Base-by-base conservation (phyloP, 306 rosid genomes). In the Casuarina cunninghamiana region DNA sequence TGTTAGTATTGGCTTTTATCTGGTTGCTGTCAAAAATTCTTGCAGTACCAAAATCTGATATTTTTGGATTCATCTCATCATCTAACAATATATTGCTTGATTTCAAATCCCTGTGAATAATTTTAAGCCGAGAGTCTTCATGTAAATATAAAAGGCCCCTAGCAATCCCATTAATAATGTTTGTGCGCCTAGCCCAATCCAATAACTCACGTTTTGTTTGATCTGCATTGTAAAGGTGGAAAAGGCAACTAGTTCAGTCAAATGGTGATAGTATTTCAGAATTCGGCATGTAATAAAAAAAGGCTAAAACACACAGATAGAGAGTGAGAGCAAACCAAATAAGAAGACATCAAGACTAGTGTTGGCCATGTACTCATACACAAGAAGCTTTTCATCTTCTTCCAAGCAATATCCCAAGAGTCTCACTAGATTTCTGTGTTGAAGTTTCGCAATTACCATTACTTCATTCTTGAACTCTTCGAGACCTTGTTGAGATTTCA, bases 291-390 rank as follows among this genome's bases (percentile, higher is more conserved):
- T 26, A 26, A 54, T 5, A 17, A 21, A 54, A 5, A 13, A 44
- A 38, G 4, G n/a, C 10, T 50, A 15, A 41, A 53, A 43, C 13
- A 43, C 13, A 41, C 39, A 17, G 53, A 48, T 42, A 70, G 55
- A 69, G 74, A 70, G 71, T 17, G 71, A 43, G 74, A 44, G 44
- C 65, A 61, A 69, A 84, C 87, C 82, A 74, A 84, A 84, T 1
- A 78, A 13, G 45, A 72, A 78, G 53, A 65, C 48, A 38, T 72
- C 82, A 48, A 78, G 73, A 68, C 66, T 78, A 21, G 72, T 80
- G 67, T 79, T 77, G 72, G 79, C 53, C 84, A 86, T 83, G 77
- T 72, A 83, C 38, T 86, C 86, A 58, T 86, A 86, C 71, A 86
- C 77, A 19, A 86, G 72, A 44, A 86, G 77, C 68, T 75, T 77